A percentile compares a stretch with the other conserved stretches of the same genome.
Evolutionary conservation across 1,139 yeast species (phyloP).

Genomic region (Meyerozyma guilliermondii): DNA sequence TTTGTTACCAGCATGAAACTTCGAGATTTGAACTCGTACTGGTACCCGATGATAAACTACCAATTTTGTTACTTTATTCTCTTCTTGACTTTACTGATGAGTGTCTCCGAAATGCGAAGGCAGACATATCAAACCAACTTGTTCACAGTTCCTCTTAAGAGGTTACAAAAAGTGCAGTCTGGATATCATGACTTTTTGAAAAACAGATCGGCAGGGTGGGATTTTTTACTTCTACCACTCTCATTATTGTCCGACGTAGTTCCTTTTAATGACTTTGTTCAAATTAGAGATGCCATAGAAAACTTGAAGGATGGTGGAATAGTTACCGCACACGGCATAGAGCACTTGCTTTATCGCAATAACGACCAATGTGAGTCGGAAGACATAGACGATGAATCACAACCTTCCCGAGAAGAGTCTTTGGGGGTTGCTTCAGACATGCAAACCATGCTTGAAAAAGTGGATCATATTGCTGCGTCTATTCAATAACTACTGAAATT

Average conservation of each 20-base stretch:
- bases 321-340: background rate
- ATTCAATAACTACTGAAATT: background rate
- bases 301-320: background rate
- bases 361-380: background rate
- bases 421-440: too few relatives aligned
- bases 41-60: background rate
- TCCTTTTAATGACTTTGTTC: background rate
- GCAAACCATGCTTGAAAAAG: background rate
- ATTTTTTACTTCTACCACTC: background rate
- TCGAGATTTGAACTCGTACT: background rate
- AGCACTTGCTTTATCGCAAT: background rate
- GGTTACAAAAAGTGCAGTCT: background rate
- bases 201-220: background rate
- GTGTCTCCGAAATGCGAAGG: background rate
- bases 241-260: background rate
- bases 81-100: background rate
- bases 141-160: too few relatives aligned
- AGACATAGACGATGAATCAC: background rate
- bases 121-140: too few relatives aligned
- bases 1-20: background rate
- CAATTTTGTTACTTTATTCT: background rate
- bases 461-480: background rate
- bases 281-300: background rate
- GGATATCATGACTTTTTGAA: background rate
- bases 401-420: background rate